A percentile compares a stretch with the other conserved stretches of the same genome.
phyloP scores from a whole-genome alignment of 176 grass and related monocot species.

The Stipa capillata region DNA sequence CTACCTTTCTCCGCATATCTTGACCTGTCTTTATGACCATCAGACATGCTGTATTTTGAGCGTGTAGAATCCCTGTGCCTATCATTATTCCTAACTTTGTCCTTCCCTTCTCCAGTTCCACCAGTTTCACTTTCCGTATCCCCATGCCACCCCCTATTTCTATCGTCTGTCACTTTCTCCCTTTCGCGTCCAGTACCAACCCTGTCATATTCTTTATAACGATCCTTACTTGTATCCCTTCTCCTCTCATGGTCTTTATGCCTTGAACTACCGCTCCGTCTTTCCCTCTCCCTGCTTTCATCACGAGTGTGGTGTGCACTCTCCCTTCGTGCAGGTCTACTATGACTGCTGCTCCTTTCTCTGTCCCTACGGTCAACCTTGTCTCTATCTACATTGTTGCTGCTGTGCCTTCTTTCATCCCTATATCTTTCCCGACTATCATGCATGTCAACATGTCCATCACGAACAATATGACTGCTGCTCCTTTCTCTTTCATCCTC shows the following conservation, averaged over 20 bases:
- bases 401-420: constrained; percentile 22
- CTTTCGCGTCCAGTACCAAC: constrained; percentile 7
- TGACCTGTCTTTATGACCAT: constrained; percentile 32
- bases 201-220: constrained; percentile 28
- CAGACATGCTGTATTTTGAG: constrained; percentile 15
- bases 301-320: constrained; percentile 7
- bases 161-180: constrained; percentile 24
- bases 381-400: constrained; percentile 19
- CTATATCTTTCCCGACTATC: constrained; percentile 33
- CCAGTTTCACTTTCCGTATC: constrained; percentile 20
- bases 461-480: constrained; percentile 1
- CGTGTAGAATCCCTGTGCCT: constrained; percentile 30
- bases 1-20: constrained; percentile 30
- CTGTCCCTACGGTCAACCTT: constrained; percentile 33
- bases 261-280: constrained; percentile 36
- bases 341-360: constrained; percentile 57
- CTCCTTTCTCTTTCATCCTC: constrained; percentile 43
- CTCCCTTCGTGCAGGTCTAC: constrained; percentile 42
- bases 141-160: constrained; percentile 18
- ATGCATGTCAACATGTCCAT: constrained; percentile 32
- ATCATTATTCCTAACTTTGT: constrained; percentile 28
- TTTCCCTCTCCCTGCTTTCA: constrained; percentile 45
- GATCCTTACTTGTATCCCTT: constrained; percentile 35
- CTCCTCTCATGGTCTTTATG: constrained; percentile 37
- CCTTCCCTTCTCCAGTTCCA: constrained; percentile 19